Conservation (phyloP, 1,284 basidiomycete species). For the Pyrrhoderma noxium region DNA sequence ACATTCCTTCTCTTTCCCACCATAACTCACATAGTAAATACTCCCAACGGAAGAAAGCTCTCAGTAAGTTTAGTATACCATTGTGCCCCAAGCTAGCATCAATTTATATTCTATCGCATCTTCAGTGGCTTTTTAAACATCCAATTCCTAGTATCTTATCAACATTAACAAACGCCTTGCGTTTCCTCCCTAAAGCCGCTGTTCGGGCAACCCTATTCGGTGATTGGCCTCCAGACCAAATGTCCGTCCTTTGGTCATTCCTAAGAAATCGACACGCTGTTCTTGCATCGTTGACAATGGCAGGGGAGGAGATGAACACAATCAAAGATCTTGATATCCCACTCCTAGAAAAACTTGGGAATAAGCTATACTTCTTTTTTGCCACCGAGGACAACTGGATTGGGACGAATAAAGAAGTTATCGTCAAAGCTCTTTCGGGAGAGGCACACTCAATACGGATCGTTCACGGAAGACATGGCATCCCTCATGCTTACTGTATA, state of each 20-base stretch:
- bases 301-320: slow-evolving; percentile 51
- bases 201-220: slow-evolving; percentile 22
- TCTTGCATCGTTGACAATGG: slow-evolving; percentile 46
- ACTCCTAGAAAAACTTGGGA: slow-evolving; percentile 32
- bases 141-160: slow-evolving; percentile 40
- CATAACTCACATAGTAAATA: slow-evolving; percentile 44
- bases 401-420: slow-evolving; percentile 35
- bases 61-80: slow-evolving; percentile 24
- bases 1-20: slow-evolving; percentile 54
- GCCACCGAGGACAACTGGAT: slow-evolving; percentile 55
- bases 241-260: slow-evolving; percentile 39
- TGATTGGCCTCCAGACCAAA: slow-evolving; percentile 41
- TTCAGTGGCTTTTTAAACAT: slow-evolving; percentile 41
- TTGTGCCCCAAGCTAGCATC: too few relatives aligned
- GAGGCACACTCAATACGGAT: slow-evolving; percentile 20
- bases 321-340: slow-evolving; percentile 42
- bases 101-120: background rate
- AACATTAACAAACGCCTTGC: slow-evolving; percentile 26
- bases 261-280: slow-evolving; percentile 41
- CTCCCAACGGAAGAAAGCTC: slow-evolving; percentile 45
- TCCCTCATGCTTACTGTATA: slow-evolving; percentile 62
- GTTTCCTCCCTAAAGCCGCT: slow-evolving; percentile 30
- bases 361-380: slow-evolving; percentile 46
- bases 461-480: slow-evolving; percentile 35
- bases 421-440: slow-evolving; percentile 27